Percentiles rank a stretch among this genome's conserved stretches.
Evolutionary conservation across 805 yeast species (phyloP).

Genomic region (Nakazawaea holstii): DNA sequence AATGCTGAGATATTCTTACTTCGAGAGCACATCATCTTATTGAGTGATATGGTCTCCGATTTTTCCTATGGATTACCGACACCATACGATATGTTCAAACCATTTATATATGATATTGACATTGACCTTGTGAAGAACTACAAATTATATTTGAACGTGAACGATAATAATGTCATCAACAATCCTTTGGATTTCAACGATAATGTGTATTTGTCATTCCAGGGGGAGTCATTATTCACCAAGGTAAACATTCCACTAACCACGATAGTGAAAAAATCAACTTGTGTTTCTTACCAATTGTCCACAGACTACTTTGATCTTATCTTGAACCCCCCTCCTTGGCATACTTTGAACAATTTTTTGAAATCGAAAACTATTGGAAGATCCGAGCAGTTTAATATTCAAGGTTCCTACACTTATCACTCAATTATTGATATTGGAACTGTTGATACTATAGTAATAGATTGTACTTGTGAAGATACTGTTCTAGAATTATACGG

Average conservation of each 20-base stretch:
- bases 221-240: conserved; percentile 51
- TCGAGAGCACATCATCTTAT: conserved; percentile 73
- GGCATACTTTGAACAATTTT: conserved; percentile 84
- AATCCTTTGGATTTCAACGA: conserved; percentile 82
- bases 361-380: conserved; percentile 62
- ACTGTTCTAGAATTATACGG: conserved; percentile 76
- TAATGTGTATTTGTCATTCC: conserved; percentile 70
- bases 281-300: conserved; percentile 44
- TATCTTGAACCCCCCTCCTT: conserved; percentile 74
- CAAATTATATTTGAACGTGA: conserved; percentile 67
- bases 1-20: conserved; percentile 59
- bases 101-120: conserved; percentile 54
- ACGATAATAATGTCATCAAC: conserved; percentile 83
- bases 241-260: conserved; percentile 54
- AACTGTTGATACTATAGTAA: conserved; percentile 61
- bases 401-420: conserved; percentile 64
- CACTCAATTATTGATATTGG: conserved; percentile 54
- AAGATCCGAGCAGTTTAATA: conserved; percentile 50
- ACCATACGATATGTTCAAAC: conserved; percentile 74
- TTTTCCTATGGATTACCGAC: conserved; percentile 68
- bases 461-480: conserved; percentile 61
- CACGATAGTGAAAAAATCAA: conserved; percentile 44
- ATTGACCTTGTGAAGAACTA: conserved; percentile 55
- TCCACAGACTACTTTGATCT: conserved; percentile 57
- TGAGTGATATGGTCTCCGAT: conserved; percentile 71